phyloP scores from a whole-genome alignment of 2,329 filamentous ascomycete genomes.

The Monosporascus cannonballus region DNA sequence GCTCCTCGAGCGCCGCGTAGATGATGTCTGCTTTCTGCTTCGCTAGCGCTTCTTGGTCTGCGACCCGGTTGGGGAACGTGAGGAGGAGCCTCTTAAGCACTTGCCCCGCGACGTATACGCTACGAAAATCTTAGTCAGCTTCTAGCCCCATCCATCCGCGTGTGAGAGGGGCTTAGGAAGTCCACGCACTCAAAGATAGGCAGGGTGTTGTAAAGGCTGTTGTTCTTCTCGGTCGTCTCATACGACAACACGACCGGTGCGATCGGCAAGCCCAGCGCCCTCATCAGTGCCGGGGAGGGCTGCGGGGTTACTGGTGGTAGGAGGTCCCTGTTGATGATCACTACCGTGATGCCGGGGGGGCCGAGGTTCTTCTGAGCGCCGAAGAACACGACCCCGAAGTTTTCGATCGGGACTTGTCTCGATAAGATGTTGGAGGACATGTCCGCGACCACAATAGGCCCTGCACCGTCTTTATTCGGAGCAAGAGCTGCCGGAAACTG shows the following conservation, averaged over 20 bases:
- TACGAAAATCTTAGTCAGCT: constrained; percentile 18
- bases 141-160: no score
- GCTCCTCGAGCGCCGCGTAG: constrained; percentile 70
- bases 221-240: constrained; percentile 82
- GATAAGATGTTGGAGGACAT: constrained; percentile 95
- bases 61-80: constrained; percentile 61
- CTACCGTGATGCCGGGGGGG: constrained; percentile 77
- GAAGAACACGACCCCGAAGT: constrained; percentile 82
- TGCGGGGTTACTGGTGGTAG: constrained; percentile 62
- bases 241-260: constrained; percentile 78
- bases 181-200: constrained; percentile 75
- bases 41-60: constrained; percentile 69
- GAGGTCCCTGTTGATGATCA: constrained; percentile 75
- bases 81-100: constrained; percentile 72
- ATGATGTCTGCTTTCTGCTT: constrained; percentile 70
- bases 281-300: constrained; percentile 62
- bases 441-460: constrained; percentile 78
- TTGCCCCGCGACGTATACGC: constrained; percentile 84
- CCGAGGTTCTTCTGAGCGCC: constrained; percentile 95
- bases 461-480: constrained; percentile 51
- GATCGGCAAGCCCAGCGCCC: constrained; percentile 69
- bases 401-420: constrained; percentile 66
- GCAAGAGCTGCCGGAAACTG: constrained; percentile 59
- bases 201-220: constrained; percentile 91
- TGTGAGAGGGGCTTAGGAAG: background rate